Evolutionary conservation across 257 asterid genomes (phyloP), one percentile per base, ranked within the genome.

Genomic region (Knoxia roxburghii): DNA sequence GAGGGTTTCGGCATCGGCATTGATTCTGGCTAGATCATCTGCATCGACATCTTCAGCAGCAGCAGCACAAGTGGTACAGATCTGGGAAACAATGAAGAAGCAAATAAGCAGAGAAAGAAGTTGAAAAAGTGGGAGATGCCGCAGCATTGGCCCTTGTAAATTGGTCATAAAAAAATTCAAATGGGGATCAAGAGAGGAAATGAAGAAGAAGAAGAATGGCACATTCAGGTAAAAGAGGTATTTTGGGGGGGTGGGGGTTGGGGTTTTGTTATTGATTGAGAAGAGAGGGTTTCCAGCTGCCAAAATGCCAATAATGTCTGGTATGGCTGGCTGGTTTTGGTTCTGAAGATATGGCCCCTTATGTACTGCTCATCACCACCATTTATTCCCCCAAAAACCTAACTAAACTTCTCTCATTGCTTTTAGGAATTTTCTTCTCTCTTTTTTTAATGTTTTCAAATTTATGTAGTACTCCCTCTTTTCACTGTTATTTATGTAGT

Each of bases 1-100:
- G 27, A 81, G 64, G 35, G 43, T 76, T 17, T 64, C 52, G 23
- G 60, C 65, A 52, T 73, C 78, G 10, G 53, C 48, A 2, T 32
- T 68, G 49, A 73, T 73, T 46, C 39, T 51, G 45, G 72, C 59
- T 4, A 67, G 39, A 21, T 53, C 82, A 20, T 70, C 64, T 27
- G 18, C 33, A 52, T 73, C 77, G 55, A 75, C 65, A 12, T 60
- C 78, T 7, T 76, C 75, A 49, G 27, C 65, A 3, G 82, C 80
- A 1, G 49, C 68, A 2, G 84, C 73, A 0, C 8, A 14, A 11
- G 77, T 72, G 45, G 50, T 2, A 29, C 73, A 72, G 81, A 80
- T 73, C 73, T 77, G 86, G 59, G 78, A 68, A 12, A 67, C 35
- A 2, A 73, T 41, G 26, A 78, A 29, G 53, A 67, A 39, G 53